Evolutionary conservation across 179 eudicot species (phyloP), one percentile per base, ranked within the genome.

Genomic region (Camellia oleifera): DNA sequence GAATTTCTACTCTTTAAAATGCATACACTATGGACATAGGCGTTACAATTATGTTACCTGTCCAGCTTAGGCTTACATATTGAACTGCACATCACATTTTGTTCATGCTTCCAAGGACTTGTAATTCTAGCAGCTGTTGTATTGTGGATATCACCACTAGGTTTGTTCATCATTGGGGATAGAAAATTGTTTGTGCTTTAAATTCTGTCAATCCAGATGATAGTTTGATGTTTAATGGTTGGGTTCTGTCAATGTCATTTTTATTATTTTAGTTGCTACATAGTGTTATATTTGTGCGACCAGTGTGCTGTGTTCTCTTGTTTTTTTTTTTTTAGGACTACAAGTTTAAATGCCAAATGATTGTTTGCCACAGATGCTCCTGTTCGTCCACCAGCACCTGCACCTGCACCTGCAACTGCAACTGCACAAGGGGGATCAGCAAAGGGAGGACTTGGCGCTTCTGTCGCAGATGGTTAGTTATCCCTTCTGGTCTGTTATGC

Each of bases 351-450:
- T 74, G 40, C 66, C n/a, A 44, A 61, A 75, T 75, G 13, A 75
- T 75, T 46, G 54, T 14, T 61, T 75, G 78, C 58, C 32, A 79
- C 75, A 80, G 83, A 50, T 45, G 17, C 66, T 66, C 78, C 23
- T 67, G 78, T 81, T 66, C 79, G 81, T 72, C 67, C 86, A 44
- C 77, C 81, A 54, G 78, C 83, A 54, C 83, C 80, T 1, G 17
- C 66, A 57, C 78, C 23, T 72, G 60, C 86, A 44, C 77, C 81
- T 45, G 78, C 83, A 44, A 74, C 81, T 26, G 78, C 83, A 54
- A 80, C 80, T 64, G 62, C 3, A 15, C 78, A 42, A 42, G 11
- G 66, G 40, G 86, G 78, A 53, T 48, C 80, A 13, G 32, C 40
- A 42, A 6, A 63, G 6, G 76, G 75, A 44, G 69, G 62, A n/a